Base-by-base conservation (phyloP, 441 rosid genomes). In the Manihot esculenta region DNA sequence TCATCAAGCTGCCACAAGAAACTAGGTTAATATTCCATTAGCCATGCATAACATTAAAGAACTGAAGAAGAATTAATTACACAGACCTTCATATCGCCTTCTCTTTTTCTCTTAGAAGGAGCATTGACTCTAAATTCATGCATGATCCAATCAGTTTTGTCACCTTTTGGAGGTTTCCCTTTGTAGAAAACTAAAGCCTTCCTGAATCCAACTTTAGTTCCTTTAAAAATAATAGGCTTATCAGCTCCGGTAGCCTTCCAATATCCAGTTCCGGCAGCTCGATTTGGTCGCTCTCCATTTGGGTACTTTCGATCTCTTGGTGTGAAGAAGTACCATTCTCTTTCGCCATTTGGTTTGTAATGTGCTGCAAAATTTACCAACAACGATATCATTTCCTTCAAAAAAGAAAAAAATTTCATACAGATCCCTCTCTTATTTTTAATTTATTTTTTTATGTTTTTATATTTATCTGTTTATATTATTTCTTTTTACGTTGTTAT, bases 231-330 rank as follows among this genome's bases (percentile, higher is more conserved):
- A 1, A 88, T 79, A 5, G 87, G 87, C 64, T 82, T 91, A 70
- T 87, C 97, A 0, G 89, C 87, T 68, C 94, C 97, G 0, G 94
- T 92, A 11, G 97, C 97, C 76, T 89, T 92, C 97, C 97, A 91
- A 33, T 86, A 91, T 49, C 97, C 97, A 13, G 88, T 84, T 33
- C 90, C 88, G 21, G 96, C 94, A 27, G 92, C 92, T 53, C 97
- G 81, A 51, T 88, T 89, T 0, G 97, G 96, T 72, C 96, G 76
- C 15, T 84, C 91, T 6, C 92, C 97, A 42, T 89, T 89, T 0
- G 89, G 90, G 59, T 89, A 87, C 75, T 92, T 89, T 70, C 97
- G 49, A 45, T 91, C 90, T 66, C 97, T 82, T 6, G 97, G 93
- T 66, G 87, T 89, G 44, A 91, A 89, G 77, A 92, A 89, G 72